Evolutionary conservation across 2,329 filamentous ascomycete genomes (phyloP), one percentile per base, ranked within the genome.

Genomic region (Ophiostoma sp.): DNA sequence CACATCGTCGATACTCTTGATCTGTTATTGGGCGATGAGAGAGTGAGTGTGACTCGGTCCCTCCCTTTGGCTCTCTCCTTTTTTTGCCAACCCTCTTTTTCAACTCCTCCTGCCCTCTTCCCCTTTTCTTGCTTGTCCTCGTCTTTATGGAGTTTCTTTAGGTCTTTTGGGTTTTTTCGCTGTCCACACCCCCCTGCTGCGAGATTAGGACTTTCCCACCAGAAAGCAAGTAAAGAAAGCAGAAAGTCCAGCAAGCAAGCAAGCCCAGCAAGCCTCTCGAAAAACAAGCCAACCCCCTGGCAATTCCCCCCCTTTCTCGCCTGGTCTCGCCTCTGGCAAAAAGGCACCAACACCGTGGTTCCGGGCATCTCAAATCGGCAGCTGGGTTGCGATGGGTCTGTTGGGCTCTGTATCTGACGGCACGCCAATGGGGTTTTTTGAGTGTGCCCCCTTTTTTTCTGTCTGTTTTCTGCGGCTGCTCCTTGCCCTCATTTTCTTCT

Each of bases 281-380:
- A 17, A 50, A 19, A 25, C 12, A 59, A n/a, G 17, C 15, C 8
- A 39, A 31, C 42, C 45, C 69, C 57, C 42, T 31, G 61, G 17
- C 42, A 36, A 8, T 3, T 48, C 19, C 6, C 69, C 22, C 42
- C 19, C 55, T 17, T 45, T 22, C 25, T 55, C n/a, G 19, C 50
- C 22, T 55, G n/a, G n/a, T 61, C 33, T 68, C 39, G 4, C 22
- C 33, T 22, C 31, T 57, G 39, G 31, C n/a, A 31, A 19, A 48
- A 68, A 39, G 33, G 69, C 28, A 42, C 70, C 73, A 74, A 22
- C 57, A 70, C 66, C 73, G 61, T 74, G 73, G 73, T 59, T 70
- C 39, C 68, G 57, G 73, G 73, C 73, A 72, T 70, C 70, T 74
- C 48, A 19, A 74, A 74, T 69, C 69, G 72, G 69, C 63, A 71